Evolutionary conservation across 2,329 filamentous ascomycete genomes (phyloP).

Genomic region (Dactylella cylindrospora): DNA sequence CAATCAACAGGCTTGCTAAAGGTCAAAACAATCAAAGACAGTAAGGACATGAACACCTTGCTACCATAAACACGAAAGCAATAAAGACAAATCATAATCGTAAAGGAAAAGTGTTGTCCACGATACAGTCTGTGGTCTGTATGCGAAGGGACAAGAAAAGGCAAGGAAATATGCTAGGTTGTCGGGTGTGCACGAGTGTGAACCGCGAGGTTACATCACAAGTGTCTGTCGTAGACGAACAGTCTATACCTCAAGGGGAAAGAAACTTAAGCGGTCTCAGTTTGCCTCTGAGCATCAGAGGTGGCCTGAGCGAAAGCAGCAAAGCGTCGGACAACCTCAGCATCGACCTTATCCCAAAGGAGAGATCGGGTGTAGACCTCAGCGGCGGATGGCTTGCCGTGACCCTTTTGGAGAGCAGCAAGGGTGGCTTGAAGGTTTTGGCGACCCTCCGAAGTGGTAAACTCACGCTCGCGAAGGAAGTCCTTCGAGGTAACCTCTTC

Average conservation of each 20-base stretch:
- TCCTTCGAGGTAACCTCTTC: slow-evolving; percentile 77
- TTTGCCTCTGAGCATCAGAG: slow-evolving; percentile 30
- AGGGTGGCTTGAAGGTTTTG: slow-evolving; percentile 79
- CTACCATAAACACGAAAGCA: slow-evolving; percentile 10
- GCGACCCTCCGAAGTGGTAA: slow-evolving; percentile 64
- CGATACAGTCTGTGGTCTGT: slow-evolving; percentile 45
- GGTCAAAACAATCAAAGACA: slow-evolving; percentile 21
- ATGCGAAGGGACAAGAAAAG: slow-evolving; percentile 14
- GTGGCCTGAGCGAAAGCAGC: slow-evolving; percentile 54
- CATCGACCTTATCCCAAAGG: slow-evolving; percentile 90
- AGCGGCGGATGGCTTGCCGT: slow-evolving; percentile 71
- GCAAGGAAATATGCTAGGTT: slow-evolving; percentile 4
- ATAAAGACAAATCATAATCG: slow-evolving; percentile 9
- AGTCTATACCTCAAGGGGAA: no score
- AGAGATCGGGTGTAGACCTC: slow-evolving; percentile 91
- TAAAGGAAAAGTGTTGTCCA: slow-evolving; percentile 21
- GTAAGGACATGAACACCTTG: slow-evolving; percentile 32
- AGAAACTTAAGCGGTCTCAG: slow-evolving; percentile 28
- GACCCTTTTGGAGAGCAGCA: slow-evolving; percentile 69
- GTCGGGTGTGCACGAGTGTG: slow-evolving; percentile 21
- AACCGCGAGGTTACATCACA: slow-evolving; percentile 5
- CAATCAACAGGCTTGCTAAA: slow-evolving; percentile 43
- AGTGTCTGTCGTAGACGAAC: slow-evolving; percentile 39
- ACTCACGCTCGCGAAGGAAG: slow-evolving; percentile 64
- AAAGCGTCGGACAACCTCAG: slow-evolving; percentile 89